Conservation (phyloP, 805 yeast genomes). For the Suhomyces sp. region DNA sequence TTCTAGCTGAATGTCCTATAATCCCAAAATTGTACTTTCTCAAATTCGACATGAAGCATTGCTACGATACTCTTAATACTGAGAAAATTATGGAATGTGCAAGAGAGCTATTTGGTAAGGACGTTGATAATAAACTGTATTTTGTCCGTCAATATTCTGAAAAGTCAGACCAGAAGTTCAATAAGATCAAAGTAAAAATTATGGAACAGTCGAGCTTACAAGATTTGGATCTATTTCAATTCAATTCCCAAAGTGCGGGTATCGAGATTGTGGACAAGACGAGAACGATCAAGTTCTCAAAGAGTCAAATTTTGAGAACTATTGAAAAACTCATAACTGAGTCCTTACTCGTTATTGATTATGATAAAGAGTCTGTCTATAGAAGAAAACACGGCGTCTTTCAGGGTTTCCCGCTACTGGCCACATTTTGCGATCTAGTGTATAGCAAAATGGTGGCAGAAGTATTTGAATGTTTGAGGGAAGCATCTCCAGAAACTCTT, state of each 20-base stretch:
- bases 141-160: conserved; percentile 18
- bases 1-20: conserved; percentile 1
- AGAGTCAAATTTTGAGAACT: conserved; percentile 43
- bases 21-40: conserved; percentile 42
- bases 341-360: conserved; percentile 42
- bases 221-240: conserved; percentile 12
- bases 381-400: conserved; percentile 67
- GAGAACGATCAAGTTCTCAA: conserved; percentile 34
- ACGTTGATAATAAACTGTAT: conserved; percentile 15
- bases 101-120: conserved; percentile 23
- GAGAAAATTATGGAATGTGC: conserved; percentile 35
- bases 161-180: neutral
- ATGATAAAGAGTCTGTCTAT: conserved; percentile 28
- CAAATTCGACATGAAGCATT: conserved; percentile 73
- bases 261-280: conserved; percentile 23
- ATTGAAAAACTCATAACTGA: conserved; percentile 52
- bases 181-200: conserved; percentile 6
- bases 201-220: conserved; percentile 12
- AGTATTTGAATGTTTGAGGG: conserved; percentile 17
- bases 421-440: conserved; percentile 68
- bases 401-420: conserved; percentile 81
- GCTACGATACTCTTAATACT: conserved; percentile 72
- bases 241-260: neutral
- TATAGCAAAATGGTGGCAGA: conserved; percentile 59
- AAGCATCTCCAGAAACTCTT: conserved; percentile 22